Evolutionary conservation across 1,139 yeast species (phyloP).

Genomic region (Candida sp.): DNA sequence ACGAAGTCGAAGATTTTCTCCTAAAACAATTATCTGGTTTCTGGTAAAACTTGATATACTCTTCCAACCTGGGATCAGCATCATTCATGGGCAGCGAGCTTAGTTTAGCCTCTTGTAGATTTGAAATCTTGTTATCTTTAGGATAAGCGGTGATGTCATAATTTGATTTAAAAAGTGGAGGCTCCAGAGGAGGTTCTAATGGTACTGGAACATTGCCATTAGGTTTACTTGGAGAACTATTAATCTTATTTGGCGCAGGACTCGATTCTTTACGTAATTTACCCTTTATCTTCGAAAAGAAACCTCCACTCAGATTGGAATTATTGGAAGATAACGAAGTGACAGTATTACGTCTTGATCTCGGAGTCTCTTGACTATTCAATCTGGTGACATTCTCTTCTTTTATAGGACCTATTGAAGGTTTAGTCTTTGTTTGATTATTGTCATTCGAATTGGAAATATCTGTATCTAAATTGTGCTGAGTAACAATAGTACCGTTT

Average conservation of each 20-base stretch:
- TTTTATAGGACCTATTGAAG: conserved; percentile 31
- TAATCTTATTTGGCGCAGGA: conserved; percentile 3
- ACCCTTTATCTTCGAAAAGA: conserved; percentile 36
- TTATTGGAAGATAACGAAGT: conserved; percentile 11
- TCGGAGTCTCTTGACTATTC: conserved; percentile 1
- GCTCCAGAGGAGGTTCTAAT: too few relatives aligned
- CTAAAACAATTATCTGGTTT: conserved; percentile 21
- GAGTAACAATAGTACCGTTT: background rate
- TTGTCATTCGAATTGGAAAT: conserved; percentile 36
- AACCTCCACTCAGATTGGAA: conserved; percentile 19
- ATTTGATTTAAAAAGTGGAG: background rate
- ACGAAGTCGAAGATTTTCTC: conserved; percentile 14
- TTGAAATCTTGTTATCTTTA: conserved; percentile 10
- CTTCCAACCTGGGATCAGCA: conserved; percentile 55
- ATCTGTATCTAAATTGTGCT: conserved; percentile 16
- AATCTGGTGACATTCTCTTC: conserved; percentile 19
- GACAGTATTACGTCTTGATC: conserved; percentile 17
- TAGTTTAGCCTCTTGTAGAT: background rate
- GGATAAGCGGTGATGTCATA: conserved; percentile 2
- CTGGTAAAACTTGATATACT: conserved; percentile 51
- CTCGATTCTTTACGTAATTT: conserved; percentile 21
- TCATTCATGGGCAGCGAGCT: conserved; percentile 7
- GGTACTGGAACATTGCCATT: too few relatives aligned
- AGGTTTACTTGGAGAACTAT: conserved; percentile 4
- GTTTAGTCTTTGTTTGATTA: conserved; percentile 28